A percentile compares a stretch with the other conserved stretches of the same genome.
These are phyloP conservation scores for Plasmodium gallinaceum DNA, from an alignment of 169 alveolate species.

Conservation along the genomic window DNA sequence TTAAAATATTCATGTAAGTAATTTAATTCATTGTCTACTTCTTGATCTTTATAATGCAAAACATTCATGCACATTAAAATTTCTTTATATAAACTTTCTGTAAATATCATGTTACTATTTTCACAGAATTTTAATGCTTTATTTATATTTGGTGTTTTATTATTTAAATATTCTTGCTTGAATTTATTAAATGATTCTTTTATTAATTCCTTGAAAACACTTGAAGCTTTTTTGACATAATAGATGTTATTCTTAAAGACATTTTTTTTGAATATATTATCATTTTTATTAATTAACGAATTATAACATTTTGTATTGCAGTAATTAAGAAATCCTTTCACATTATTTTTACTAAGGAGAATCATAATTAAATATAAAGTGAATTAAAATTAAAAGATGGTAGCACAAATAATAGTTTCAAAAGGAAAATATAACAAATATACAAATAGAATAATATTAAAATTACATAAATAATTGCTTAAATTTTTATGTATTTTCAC, in stretches of 20 bases:
- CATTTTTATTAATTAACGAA: slow-evolving; percentile 28
- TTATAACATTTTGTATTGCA: slow-evolving; percentile 41
- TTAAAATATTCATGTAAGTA: slow-evolving; percentile 37
- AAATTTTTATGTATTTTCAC: no score
- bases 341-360: slow-evolving; percentile 25
- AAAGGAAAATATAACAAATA: not conserved
- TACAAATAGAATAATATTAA: no score
- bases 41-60: slow-evolving; percentile 28
- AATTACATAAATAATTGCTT: no score
- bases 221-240: slow-evolving; percentile 3
- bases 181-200: slow-evolving; percentile 14
- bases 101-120: not conserved
- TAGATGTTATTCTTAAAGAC: not conserved
- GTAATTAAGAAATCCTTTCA: slow-evolving; percentile 26
- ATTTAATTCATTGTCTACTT: slow-evolving; percentile 50
- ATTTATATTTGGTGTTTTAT: slow-evolving; percentile 1
- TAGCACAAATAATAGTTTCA: not conserved
- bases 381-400: not conserved
- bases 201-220: slow-evolving; percentile 14
- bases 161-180: slow-evolving; percentile 22
- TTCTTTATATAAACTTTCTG: slow-evolving; percentile 33
- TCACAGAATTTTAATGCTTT: not conserved
- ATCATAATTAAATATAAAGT: slow-evolving; percentile 7
- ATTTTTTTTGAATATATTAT: slow-evolving; percentile 7
- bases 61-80: slow-evolving; percentile 63